These are phyloP conservation scores for Hirschioporus abietinus DNA, from an alignment of 768 basidiomycete genomes.

Conservation along the genomic window DNA sequence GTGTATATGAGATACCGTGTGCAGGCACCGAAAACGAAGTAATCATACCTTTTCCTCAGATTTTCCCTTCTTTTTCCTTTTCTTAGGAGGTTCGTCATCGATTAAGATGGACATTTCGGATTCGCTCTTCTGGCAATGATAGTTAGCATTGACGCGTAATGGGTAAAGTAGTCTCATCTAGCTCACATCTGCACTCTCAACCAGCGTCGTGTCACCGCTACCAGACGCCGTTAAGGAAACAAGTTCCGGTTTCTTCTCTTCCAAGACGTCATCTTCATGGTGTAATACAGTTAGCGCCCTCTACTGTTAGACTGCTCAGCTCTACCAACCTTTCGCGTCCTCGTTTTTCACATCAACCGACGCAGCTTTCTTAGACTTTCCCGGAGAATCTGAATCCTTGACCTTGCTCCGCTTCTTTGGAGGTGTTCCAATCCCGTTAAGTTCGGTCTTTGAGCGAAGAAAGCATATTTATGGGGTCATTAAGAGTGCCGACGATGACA, in stretches of 20 bases:
- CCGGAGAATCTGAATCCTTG: not conserved
- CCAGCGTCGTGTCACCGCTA: not conserved
- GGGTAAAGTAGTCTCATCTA: conserved; percentile 8
- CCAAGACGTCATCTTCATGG: conserved; percentile 5
- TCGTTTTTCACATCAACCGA: not conserved
- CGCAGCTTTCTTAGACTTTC: not conserved
- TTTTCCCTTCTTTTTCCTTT: conserved; percentile 32
- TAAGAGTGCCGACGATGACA: not conserved
- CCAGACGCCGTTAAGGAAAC: conserved; percentile 5
- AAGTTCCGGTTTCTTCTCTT: conserved; percentile 6
- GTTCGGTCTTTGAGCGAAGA: not conserved
- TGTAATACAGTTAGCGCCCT: conserved; percentile 7
- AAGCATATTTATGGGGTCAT: too few relatives aligned
- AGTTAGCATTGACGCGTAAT: conserved; percentile 1
- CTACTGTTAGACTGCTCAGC: conserved; percentile 10
- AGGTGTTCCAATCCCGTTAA: not conserved
- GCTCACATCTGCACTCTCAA: not conserved
- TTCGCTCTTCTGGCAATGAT: conserved; percentile 37
- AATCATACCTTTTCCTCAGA: conserved; percentile 30
- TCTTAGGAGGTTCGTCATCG: conserved; percentile 50
- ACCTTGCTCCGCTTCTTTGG: not conserved
- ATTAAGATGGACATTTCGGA: conserved; percentile 57
- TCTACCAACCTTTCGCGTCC: not conserved
- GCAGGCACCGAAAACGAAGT: conserved; percentile 7
- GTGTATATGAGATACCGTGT: not conserved